Base-by-base conservation (phyloP, 192 early-diverging fungal species). In the Thoreauomyces humboldtii region DNA sequence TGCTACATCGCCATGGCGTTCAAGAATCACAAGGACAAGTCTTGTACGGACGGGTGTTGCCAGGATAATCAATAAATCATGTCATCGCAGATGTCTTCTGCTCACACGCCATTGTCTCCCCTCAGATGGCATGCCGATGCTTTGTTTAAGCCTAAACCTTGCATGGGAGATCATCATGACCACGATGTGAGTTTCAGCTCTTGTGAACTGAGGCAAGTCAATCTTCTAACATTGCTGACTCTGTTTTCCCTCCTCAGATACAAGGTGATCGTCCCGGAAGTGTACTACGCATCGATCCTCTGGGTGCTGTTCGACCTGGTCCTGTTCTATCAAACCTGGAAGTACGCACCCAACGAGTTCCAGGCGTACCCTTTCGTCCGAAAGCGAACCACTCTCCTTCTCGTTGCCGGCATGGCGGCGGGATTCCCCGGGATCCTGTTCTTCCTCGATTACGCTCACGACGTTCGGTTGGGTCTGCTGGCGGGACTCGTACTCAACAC, bases 381-480 rank as follows among this genome's bases (percentile, higher is more conserved):
- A 4, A 4, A 5, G 3, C 50, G 27, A 2, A 52, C 50, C 25
- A 52, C 9, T 15, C 29, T 52, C 50, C 21, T 52, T 15, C 21
- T 52, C 50, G 50, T 27, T 29, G 50, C 50, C 19, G 50, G 50
- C 29, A 27, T 52, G 14, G 3, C 27, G 6, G 4, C 24, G 27
- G 50, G 50, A 2, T 52, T 52, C 6, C 50, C 50, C 9, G 50
- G 50, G 27, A 52, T 52, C 50, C 21, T 52, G 27, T 52, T 52
- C 50, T 52, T 52, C 27, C 50, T 52, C 25, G 50, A 52, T 4
- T 52, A 52, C 50, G 50, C 50, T 2, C 50, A 52, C 29, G 50
- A 52, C 50, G 4, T 28, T 4, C 21, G 50, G 4, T 29, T 52
- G 29, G 50, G 50, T 5, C 27, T 52, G 50, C 50, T 52, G 9